phyloP scores from a whole-genome alignment of 352 stramenopile species.

The Globisporangium emineosum region DNA sequence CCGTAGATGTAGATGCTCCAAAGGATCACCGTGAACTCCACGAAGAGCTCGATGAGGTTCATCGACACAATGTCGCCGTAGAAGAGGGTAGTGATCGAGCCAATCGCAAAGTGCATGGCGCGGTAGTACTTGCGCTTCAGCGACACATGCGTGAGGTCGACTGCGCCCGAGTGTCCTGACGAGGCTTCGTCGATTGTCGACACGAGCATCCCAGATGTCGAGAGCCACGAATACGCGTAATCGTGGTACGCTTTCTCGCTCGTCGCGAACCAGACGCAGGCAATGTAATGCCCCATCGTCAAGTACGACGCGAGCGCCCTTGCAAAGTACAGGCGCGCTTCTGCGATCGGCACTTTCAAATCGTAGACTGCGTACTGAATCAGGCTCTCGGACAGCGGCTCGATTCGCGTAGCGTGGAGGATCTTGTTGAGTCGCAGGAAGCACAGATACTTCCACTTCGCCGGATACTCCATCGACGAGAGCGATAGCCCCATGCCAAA shows the following conservation, averaged over 20 bases:
- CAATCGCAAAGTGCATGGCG: constrained; percentile 56
- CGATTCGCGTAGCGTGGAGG: constrained; percentile 35
- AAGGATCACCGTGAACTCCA: constrained; percentile 54
- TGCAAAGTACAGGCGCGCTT: constrained; percentile 44
- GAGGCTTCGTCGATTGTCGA: constrained; percentile 9
- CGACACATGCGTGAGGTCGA: constrained; percentile 30
- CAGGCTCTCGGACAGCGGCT: constrained; percentile 37
- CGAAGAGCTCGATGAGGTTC: constrained; percentile 57
- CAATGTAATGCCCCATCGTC: constrained; percentile 58
- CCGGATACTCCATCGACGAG: constrained; percentile 20
- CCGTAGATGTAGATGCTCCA: constrained; percentile 75
- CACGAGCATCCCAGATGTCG: constrained; percentile 52
- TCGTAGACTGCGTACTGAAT: constrained; percentile 69
- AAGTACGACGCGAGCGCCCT: constrained; percentile 49
- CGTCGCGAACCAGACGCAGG: constrained; percentile 53
- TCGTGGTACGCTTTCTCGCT: constrained; percentile 34
- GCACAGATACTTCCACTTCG: constrained; percentile 37
- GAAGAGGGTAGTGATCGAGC: constrained; percentile 68
- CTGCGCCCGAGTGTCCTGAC: constrained; percentile 8
- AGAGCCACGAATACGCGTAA: constrained; percentile 54
- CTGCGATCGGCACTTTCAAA: constrained; percentile 35
- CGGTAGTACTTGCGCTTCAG: constrained; percentile 61
- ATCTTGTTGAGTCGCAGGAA: constrained; percentile 58
- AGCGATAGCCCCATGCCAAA: constrained; percentile 13
- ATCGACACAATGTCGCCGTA: constrained; percentile 71